Percentiles rank a stretch among this genome's conserved stretches.
These are phyloP conservation scores for Salix suchowensis DNA, from an alignment of 345 rosid genomes.

Conservation along the genomic window DNA sequence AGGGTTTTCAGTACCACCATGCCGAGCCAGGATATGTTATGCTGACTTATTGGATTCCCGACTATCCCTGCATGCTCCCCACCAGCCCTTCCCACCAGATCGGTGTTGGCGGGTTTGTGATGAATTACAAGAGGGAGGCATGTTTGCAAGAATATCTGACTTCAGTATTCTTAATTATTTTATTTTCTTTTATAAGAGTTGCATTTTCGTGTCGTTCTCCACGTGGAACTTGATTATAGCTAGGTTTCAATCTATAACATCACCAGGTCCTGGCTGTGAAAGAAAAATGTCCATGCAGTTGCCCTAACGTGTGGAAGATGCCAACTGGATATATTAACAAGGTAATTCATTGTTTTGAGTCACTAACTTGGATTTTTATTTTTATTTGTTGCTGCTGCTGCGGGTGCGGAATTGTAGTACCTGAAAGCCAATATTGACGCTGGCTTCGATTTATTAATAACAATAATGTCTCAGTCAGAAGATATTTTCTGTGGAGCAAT, in stretches of 20 bases:
- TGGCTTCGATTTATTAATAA: background rate
- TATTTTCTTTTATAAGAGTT: background rate
- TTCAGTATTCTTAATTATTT: background rate
- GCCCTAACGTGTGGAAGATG: slow-evolving; percentile 47
- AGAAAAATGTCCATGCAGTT: slow-evolving; percentile 43
- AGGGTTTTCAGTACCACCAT: slow-evolving; percentile 49
- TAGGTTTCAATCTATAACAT: background rate
- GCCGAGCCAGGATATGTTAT: slow-evolving; percentile 49
- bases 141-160: background rate
- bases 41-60: slow-evolving; percentile 55
- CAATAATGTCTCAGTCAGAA: slow-evolving; percentile 33
- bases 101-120: slow-evolving; percentile 42
- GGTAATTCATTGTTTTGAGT: slow-evolving; percentile 21
- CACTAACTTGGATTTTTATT: background rate
- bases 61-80: slow-evolving; percentile 42
- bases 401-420: background rate
- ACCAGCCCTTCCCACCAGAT: slow-evolving; percentile 50
- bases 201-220: no score
- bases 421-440: background rate
- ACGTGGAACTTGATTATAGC: background rate
- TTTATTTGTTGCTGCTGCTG: background rate
- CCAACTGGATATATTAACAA: slow-evolving; percentile 53
- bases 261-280: slow-evolving; percentile 45
- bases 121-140: slow-evolving; percentile 43
- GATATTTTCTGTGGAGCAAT: slow-evolving; percentile 45